These are phyloP conservation scores for Alternaria atra DNA, from an alignment of 2,329 filamentous ascomycete species.

Conservation along the genomic window DNA sequence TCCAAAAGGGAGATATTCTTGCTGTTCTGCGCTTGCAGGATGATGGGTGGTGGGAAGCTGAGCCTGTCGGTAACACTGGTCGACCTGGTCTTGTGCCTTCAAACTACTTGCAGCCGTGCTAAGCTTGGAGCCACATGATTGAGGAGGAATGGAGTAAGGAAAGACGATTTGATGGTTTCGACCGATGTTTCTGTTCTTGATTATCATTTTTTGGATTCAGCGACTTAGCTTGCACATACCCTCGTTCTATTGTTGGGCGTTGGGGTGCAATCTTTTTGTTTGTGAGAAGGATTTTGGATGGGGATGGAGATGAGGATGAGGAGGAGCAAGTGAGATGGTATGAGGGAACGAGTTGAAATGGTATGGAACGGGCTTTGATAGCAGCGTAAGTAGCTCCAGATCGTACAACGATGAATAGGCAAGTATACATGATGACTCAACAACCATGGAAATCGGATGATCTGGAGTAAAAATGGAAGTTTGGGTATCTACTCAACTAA, in stretches of 20 bases:
- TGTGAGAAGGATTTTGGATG: neutral
- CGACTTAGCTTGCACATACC: conserved; percentile 10
- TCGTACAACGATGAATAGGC: neutral
- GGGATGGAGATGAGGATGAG: neutral
- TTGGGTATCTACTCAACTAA: conserved; percentile 31
- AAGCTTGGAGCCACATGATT: neutral
- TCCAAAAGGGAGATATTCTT: conserved; percentile 89
- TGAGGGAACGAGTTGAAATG: neutral
- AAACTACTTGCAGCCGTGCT: conserved; percentile 71
- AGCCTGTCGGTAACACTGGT: conserved; percentile 74
- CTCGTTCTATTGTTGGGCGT: conserved; percentile 7
- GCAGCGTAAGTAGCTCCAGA: neutral
- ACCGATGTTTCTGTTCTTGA: neutral
- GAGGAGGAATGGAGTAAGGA: neutral
- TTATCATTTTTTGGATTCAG: neutral
- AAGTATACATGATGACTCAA: conserved; percentile 1
- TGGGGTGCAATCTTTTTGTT: neutral
- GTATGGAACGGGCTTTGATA: neutral
- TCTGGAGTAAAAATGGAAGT: conserved; percentile 4
- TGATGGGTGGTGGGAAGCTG: conserved; percentile 99
- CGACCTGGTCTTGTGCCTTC: conserved; percentile 69
- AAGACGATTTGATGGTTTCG: neutral
- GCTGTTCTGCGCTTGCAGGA: conserved; percentile 91
- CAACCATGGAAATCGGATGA: no score
- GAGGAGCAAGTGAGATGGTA: neutral